Conservation (phyloP, 495 filamentous ascomycete genomes). For the Penicillium pulvis region DNA sequence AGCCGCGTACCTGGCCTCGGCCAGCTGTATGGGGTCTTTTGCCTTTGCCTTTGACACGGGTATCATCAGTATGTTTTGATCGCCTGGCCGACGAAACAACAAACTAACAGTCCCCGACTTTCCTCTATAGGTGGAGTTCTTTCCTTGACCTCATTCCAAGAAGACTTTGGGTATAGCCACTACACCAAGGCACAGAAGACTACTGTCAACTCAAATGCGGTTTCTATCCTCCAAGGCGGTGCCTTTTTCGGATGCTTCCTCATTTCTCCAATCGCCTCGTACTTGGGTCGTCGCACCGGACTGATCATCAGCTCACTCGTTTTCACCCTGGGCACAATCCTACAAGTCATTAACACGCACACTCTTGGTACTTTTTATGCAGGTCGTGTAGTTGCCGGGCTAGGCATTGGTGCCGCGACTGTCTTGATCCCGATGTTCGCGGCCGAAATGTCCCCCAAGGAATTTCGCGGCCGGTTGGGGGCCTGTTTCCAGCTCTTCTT, state of each 20-base stretch:
- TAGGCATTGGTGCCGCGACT: constrained; percentile 58
- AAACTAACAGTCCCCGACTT: background rate
- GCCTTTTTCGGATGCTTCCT: constrained; percentile 51
- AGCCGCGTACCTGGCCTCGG: constrained; percentile 37
- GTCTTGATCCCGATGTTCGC: constrained; percentile 56
- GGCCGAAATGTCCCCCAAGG: constrained; percentile 56
- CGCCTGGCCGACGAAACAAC: background rate
- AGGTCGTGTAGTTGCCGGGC: constrained; percentile 51
- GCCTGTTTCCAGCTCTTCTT: constrained; percentile 52
- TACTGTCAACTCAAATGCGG: constrained; percentile 44
- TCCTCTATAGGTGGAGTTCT: constrained; percentile 35
- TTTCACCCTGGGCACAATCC: constrained; percentile 46
- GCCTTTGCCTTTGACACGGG: constrained; percentile 44
- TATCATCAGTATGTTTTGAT: constrained; percentile 35
- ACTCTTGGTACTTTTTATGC: constrained; percentile 47
- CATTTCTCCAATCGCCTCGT: constrained; percentile 45
- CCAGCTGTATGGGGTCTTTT: constrained; percentile 44
- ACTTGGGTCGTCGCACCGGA: constrained; percentile 43
- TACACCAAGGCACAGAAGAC: constrained; percentile 31
- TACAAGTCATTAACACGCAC: constrained; percentile 46
- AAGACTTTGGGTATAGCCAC: constrained; percentile 37
- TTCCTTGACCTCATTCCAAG: constrained; percentile 40
- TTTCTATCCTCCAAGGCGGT: constrained; percentile 43
- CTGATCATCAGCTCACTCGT: constrained; percentile 44
- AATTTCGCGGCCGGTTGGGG: constrained; percentile 54